Percentiles rank a stretch among this genome's conserved stretches.
Evolutionary conservation across 352 stramenopile genomes (phyloP).

Genomic region (Blastocystis sp.): DNA sequence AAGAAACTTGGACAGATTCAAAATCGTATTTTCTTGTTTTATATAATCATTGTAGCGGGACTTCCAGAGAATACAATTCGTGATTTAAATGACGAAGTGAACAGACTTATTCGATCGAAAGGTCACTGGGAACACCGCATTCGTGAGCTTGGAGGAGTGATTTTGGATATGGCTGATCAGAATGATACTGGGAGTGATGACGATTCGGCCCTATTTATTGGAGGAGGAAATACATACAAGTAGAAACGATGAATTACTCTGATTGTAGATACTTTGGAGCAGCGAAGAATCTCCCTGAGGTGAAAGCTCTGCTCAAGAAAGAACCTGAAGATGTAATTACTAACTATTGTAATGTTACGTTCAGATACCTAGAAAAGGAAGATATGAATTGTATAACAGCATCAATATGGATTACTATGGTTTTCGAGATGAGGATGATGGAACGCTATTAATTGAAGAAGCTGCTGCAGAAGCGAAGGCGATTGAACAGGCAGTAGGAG

Average conservation of each 20-base stretch:
- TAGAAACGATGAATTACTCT: neutral
- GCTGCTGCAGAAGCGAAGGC: constrained; percentile 69
- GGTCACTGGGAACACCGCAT: constrained; percentile 66
- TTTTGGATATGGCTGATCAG: constrained; percentile 43
- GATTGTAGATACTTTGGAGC: constrained; percentile 60
- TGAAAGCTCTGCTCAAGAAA: constrained; percentile 47
- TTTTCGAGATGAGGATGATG: constrained; percentile 79
- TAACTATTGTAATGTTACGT: neutral
- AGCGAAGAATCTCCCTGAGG: constrained; percentile 60
- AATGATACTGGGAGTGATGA: constrained; percentile 33
- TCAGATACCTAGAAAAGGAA: constrained; percentile 45
- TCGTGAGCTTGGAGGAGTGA: constrained; percentile 50
- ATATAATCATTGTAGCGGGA: constrained; percentile 7
- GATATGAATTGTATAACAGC: constrained; percentile 54
- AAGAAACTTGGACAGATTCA: constrained; percentile 66
- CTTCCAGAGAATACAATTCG: constrained; percentile 51
- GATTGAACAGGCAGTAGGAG: constrained; percentile 69
- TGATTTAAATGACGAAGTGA: constrained; percentile 68
- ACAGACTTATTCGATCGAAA: constrained; percentile 55
- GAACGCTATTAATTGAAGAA: constrained; percentile 76
- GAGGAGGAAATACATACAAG: constrained; percentile 55
- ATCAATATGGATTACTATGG: constrained; percentile 76
- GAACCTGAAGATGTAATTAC: constrained; percentile 50
- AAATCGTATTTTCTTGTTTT: constrained; percentile 29
- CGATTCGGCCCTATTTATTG: constrained; percentile 47